Base-by-base conservation (phyloP, 768 basidiomycete species). In the Pisolithus marmoratus region DNA sequence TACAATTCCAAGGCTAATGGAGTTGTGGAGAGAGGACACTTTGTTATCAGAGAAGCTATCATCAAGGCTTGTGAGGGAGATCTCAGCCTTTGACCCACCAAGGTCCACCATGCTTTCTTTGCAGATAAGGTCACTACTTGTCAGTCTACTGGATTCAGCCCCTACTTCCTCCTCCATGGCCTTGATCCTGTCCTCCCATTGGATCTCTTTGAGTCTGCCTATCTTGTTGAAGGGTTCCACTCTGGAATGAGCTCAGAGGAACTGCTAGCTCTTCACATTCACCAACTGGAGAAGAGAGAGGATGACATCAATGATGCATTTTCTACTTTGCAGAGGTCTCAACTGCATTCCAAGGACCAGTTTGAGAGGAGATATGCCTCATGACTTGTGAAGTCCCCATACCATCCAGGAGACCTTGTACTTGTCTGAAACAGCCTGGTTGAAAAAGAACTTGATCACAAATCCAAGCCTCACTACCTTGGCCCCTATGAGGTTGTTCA, bases 1-100 rank as follows among this genome's bases (percentile, higher is more conserved):
- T 72, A 72, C 48, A 73, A 74, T 48, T 65, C 65, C 1, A 58
- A 62, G 46, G 71, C 63, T 5, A 72, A 72, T 48, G 69, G 72
- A 38, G 61, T 72, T 19, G 68, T 73, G 1, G 71, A 74, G 60
- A 46, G 63, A 17, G 59, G 65, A 14, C 72, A 73, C 34, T 63
- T 51, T n/a, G 62, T 46, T 2, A 54, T 72, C 15, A 31, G 71
- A 15, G 68, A 72, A 51, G 65, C 66, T 0, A 38, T 72, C 8
- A 44, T 72, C 2, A 68, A 68, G 38, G 24, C 62, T 1, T 66
- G 63, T 42, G 34, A 58, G 1, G 58, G 59, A 8, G 46, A 61
- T 3, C 40, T 57, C 0, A 31, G 12, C 1, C 41, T 50, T 14
- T 70, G 69, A 68, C 64, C 64, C 7, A 40, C 52, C 0, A 48